Evolutionary conservation across 2,329 filamentous ascomycete genomes (phyloP).

Genomic region (Nigrospora sphaerica): DNA sequence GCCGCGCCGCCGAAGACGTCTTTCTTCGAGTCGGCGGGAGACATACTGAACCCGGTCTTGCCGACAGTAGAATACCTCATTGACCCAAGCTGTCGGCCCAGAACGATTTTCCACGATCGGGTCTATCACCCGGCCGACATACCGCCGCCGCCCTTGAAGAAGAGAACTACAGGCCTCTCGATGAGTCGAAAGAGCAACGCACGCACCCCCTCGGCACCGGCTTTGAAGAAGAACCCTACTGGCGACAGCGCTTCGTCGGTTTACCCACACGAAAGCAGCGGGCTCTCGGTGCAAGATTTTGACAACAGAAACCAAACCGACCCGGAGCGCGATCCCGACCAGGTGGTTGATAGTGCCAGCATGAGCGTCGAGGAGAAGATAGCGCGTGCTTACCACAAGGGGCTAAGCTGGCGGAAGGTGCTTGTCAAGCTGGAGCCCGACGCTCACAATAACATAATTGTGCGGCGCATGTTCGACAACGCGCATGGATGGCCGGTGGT

Average conservation of each 20-base stretch:
- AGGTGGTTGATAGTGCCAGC: constrained; percentile 50
- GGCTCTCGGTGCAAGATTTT: constrained; percentile 39
- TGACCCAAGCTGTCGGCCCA: constrained; percentile 71
- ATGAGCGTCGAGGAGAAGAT: constrained; percentile 98
- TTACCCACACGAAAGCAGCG: constrained; percentile 31
- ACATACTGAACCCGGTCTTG: constrained; percentile 83
- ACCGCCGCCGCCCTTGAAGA: constrained; percentile 67
- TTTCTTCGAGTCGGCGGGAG: constrained; percentile 90
- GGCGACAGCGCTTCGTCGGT: constrained; percentile 23
- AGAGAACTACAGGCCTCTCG: constrained; percentile 30
- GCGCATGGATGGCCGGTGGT: constrained; percentile 97
- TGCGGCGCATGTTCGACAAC: constrained; percentile 93
- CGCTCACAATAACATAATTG: constrained; percentile 97
- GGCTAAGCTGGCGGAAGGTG: constrained; percentile 92
- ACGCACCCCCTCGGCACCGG: constrained; percentile 13
- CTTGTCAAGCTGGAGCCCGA: constrained; percentile 92
- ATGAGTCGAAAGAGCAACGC: constrained; percentile 20
- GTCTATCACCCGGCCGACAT: constrained; percentile 94
- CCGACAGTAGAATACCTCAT: constrained; percentile 76
- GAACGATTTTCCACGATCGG: constrained; percentile 94
- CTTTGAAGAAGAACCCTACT: constrained; percentile 8
- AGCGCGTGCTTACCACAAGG: constrained; percentile 86
- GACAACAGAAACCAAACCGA: constrained; percentile 42
- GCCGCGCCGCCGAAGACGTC: constrained; percentile 81
- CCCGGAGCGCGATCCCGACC: constrained; percentile 35